Evolutionary conservation across 306 rosid species (phyloP), one percentile per base, ranked within the genome.

Genomic region (Purshia tridentata): DNA sequence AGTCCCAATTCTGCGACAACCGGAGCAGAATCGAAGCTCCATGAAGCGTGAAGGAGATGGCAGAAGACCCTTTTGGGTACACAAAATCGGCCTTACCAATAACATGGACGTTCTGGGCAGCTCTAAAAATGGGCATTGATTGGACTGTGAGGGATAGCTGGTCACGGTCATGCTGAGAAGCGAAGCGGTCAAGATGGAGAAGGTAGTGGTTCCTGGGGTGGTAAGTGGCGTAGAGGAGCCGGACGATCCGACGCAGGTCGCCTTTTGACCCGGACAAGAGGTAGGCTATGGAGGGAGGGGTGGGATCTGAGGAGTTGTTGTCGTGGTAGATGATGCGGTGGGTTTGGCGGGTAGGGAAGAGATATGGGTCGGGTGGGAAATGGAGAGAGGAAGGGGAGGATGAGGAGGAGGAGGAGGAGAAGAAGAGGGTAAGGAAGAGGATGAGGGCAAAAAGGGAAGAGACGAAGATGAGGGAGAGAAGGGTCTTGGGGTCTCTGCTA

Each of bases 131-230:
- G 16, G 93, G 88, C 40, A 78, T 48, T 0, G 88, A 59, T 60
- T 91, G 90, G 14, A 95, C 87, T 0, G 61, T 13, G 70, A 87
- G 81, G 8, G 99, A 96, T n/a, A 91, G 74, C 9, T 72, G 41
- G 6, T 84, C 92, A 23, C 93, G 95, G 46, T 95, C 96, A 0
- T 89, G 39, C 2, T 76, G 82, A 6, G 96, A 63, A 14, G 94
- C 95, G 55, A 82, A 64, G 52, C 86, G 92, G 78, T 93, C 96
- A 3, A 94, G 91, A 67, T 94, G 98, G 42, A 89, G 91, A 12
- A 94, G 91, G 82, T 94, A 94, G 46, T 76, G 87, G 76, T 91
- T 94, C n/a, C 87, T 83, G 0, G 97, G 97, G 58, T 91, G 97
- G 81, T 84, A 91, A 0, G 79, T 6, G 23, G 95, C 94, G 18